Conservation (phyloP, 2,329 filamentous ascomycete genomes). For the Diaporthe helianthi region DNA sequence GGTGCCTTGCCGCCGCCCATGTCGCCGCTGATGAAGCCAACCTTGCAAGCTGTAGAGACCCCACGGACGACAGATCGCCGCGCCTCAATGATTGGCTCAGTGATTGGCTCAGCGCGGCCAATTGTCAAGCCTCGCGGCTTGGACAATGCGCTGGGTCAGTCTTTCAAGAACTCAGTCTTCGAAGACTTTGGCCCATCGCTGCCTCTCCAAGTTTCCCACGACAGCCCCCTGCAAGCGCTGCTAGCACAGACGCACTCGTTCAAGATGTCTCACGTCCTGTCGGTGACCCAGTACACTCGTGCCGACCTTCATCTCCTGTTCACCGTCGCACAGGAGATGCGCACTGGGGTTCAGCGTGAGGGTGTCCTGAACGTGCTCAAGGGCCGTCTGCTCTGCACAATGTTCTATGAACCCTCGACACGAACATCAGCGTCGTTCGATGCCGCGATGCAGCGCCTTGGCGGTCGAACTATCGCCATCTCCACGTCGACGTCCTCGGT, state of each 20-base stretch:
- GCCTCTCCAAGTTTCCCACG: slow-evolving; percentile 58
- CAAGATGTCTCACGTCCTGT: slow-evolving; percentile 88
- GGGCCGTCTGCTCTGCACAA: slow-evolving; percentile 84
- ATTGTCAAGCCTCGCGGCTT: slow-evolving; percentile 43
- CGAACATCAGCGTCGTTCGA: slow-evolving; percentile 96
- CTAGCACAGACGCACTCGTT: slow-evolving; percentile 80
- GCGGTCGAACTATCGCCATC: slow-evolving; percentile 83
- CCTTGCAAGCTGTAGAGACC: slow-evolving; percentile 42
- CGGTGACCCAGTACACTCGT: slow-evolving; percentile 88
- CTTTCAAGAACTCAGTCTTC: slow-evolving; percentile 41
- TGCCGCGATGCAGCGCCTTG: slow-evolving; percentile 96
- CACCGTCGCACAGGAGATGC: slow-evolving; percentile 97
- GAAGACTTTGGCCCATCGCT: slow-evolving; percentile 56
- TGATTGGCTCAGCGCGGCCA: slow-evolving; percentile 44
- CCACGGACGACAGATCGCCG: slow-evolving; percentile 41
- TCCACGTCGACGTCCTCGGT: slow-evolving; percentile 86
- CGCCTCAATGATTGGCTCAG: slow-evolving; percentile 44
- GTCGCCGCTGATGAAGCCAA: slow-evolving; percentile 65
- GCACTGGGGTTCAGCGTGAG: slow-evolving; percentile 89
- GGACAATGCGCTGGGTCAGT: slow-evolving; percentile 44
- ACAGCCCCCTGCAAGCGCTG: slow-evolving; percentile 72
- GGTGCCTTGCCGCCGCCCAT: slow-evolving; percentile 55
- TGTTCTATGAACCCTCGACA: slow-evolving; percentile 98
- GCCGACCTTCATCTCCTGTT: slow-evolving; percentile 92
- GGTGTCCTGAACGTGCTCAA: slow-evolving; percentile 88